A percentile compares a stretch with the other conserved stretches of the same genome.
These are phyloP conservation scores for Mortierella hygrophila DNA, from an alignment of 192 early-diverging fungal species.

Conservation along the genomic window DNA sequence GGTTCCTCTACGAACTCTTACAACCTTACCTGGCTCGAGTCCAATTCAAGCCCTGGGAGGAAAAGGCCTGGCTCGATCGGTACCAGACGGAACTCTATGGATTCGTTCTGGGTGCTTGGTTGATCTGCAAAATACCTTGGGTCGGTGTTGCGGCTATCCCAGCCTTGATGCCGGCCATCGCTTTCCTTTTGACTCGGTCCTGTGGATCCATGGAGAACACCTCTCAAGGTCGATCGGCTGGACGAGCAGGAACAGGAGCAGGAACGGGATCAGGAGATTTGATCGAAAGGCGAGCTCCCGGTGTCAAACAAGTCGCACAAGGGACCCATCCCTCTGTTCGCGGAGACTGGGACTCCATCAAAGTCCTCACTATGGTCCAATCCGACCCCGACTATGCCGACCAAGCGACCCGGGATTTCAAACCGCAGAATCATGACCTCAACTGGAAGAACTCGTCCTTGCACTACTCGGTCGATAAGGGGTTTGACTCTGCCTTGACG, in stretches of 20 bases:
- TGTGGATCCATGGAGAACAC: conserved; percentile 33
- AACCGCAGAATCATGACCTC: conserved; percentile 10
- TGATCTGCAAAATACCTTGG: conserved; percentile 29
- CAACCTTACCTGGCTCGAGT: conserved; percentile 36
- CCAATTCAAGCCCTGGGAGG: conserved; percentile 42
- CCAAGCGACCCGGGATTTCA: neutral
- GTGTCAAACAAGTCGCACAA: conserved; percentile 21
- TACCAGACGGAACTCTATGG: conserved; percentile 24
- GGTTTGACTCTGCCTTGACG: neutral
- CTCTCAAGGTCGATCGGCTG: neutral
- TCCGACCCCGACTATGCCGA: neutral
- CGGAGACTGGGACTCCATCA: conserved; percentile 17
- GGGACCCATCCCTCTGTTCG: conserved; percentile 20
- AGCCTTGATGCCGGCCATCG: conserved; percentile 27
- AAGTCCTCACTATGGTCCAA: conserved; percentile 21
- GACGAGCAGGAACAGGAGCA: neutral
- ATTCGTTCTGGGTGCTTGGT: conserved; percentile 29
- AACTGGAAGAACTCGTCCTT: neutral
- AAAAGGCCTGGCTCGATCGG: conserved; percentile 29
- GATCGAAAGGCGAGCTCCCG: conserved; percentile 22
- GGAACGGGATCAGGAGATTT: conserved; percentile 25
- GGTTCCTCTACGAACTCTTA: conserved; percentile 42
- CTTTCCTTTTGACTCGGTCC: conserved; percentile 28
- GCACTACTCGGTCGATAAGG: conserved; percentile 2
- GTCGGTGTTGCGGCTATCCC: conserved; percentile 28